A percentile compares a stretch with the other conserved stretches of the same genome.
These are phyloP conservation scores for Candida ficus DNA, from an alignment of 805 yeast species.

Conservation along the genomic window DNA sequence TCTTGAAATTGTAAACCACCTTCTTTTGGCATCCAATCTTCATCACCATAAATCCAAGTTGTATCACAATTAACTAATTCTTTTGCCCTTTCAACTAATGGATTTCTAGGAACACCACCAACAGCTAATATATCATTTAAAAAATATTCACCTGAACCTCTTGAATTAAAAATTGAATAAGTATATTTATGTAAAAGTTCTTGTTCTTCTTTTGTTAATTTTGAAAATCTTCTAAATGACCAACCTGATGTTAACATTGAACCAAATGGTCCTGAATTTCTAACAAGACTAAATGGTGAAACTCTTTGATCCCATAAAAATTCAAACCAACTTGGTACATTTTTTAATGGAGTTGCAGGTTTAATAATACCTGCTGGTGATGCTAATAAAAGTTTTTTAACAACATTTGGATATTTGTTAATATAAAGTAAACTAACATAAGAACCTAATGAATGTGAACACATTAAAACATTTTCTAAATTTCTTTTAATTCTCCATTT, in stretches of 20 bases:
- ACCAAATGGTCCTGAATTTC: conserved; percentile 78
- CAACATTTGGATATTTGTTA: conserved; percentile 51
- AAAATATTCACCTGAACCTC: conserved; percentile 93
- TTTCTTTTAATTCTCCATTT: conserved; percentile 55
- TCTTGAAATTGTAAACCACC: conserved; percentile 33
- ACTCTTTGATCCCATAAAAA: conserved; percentile 81
- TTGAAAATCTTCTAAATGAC: conserved; percentile 77
- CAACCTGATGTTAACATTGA: conserved; percentile 84
- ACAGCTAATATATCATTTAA: conserved; percentile 79
- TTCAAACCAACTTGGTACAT: conserved; percentile 72
- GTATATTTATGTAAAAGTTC: conserved; percentile 69
- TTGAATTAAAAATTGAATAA: conserved; percentile 77
- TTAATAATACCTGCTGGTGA: conserved; percentile 85
- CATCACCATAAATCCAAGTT: conserved; percentile 81
- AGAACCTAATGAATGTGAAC: conserved; percentile 94
- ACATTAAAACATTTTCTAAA: conserved; percentile 45
- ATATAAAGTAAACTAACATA: conserved; percentile 71
- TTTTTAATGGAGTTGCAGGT: conserved; percentile 34
- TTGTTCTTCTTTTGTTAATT: conserved; percentile 39
- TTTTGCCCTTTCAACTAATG: conserved; percentile 44
- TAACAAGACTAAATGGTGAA: conserved; percentile 78
- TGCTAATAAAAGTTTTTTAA: conserved; percentile 66
- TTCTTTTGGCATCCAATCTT: conserved; percentile 57
- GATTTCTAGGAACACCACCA: conserved; percentile 84
- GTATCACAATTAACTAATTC: conserved; percentile 49